These are phyloP conservation scores for Lipomyces mesembrius DNA, from an alignment of 805 yeast genomes.

Conservation along the genomic window DNA sequence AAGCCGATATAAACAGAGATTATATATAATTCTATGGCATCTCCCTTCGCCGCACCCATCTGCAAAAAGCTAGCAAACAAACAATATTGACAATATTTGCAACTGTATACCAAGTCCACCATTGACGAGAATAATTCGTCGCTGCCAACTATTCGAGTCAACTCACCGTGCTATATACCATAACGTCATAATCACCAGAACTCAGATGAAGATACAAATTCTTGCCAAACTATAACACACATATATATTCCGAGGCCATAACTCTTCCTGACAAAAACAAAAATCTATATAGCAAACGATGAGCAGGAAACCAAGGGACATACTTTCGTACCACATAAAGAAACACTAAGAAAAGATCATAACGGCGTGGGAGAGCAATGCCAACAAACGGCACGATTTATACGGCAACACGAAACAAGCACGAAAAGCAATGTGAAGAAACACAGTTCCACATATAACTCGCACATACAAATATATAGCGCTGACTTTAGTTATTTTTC, in stretches of 20 bases:
- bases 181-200: not conserved
- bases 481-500: slow-evolving; percentile 8
- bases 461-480: not conserved
- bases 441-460: not conserved
- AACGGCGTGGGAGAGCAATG: not conserved
- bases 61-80: not conserved
- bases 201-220: not conserved
- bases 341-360: not conserved
- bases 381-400: not conserved
- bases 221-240: not conserved
- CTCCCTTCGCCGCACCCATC: not conserved
- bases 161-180: not conserved
- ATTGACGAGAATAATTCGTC: not conserved
- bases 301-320: not conserved
- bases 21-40: not conserved
- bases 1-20: not conserved
- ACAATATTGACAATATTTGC: too few relatives aligned
- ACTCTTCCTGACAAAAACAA: not conserved
- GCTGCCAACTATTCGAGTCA: not conserved
- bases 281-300: not conserved
- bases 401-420: not conserved
- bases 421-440: not conserved
- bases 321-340: not conserved
- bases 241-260: not conserved
- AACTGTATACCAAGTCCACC: too few relatives aligned